Evolutionary conservation across 768 basidiomycete genomes (phyloP), one percentile per base, ranked within the genome.

Genomic region (Mycena galericulata): DNA sequence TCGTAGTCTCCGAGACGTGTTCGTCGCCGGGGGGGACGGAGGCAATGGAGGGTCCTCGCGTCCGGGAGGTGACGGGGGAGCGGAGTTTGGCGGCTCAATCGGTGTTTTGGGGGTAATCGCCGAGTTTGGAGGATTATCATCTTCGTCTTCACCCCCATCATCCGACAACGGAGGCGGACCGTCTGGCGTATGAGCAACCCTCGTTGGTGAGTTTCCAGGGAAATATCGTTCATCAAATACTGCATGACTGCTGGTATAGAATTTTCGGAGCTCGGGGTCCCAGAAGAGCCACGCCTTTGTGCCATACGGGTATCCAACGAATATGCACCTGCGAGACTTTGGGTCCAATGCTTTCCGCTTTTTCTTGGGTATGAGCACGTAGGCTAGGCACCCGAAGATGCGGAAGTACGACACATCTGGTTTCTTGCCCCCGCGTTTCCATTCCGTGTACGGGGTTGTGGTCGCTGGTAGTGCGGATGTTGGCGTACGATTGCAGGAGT

Each of bases 211-310:
- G 40, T 70, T 66, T 24, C 74, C 74, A 0, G 2, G 75, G 36
- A 78, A 77, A 41, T 40, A 41, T 1, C 73, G 34, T 50, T 79
- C 79, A 43, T 80, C 78, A 58, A 77, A 77, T 0, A 62, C 53
- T 57, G 74, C 74, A 60, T 75, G 64, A 22, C 67, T 70, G 50
- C 64, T 68, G 10, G 66, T 72, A 34, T 72, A 18, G 9, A 64
- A 53, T 55, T 57, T 65, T 17, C 67, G 53, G 0, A 56, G 69
- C 14, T 24, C 47, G 3, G 74, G 67, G 24, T 78, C 62, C 62
- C 68, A 79, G 49, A 79, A 77, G 2, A 56, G 20, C 72, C 76
- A 79, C 9, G 73, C 72, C n/a, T 72, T 73, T 4, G 63, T 46
- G 0, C 64, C 69, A 1, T 22, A 1, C 0, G 68, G 51, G 47